Evolutionary conservation across 768 basidiomycete species (phyloP), one percentile per base, ranked within the genome.

Genomic region (Gelatoporia subvermispora): DNA sequence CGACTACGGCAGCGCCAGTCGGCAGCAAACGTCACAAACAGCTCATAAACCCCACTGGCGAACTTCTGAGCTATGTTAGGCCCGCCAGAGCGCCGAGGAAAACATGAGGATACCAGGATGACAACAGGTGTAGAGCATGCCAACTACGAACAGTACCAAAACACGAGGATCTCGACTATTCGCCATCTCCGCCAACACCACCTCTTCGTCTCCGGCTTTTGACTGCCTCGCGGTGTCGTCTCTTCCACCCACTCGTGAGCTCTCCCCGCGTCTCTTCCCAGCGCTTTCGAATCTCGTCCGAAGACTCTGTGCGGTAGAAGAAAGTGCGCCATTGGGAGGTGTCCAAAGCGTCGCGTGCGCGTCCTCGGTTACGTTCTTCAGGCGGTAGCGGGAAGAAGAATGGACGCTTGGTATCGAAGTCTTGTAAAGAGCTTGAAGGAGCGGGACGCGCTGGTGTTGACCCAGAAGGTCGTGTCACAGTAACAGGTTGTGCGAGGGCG

Each of bases 221-320:
- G 41, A 78, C 76, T 13, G 87, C 89, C 59, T 91, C 89, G 49
- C 82, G 77, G 66, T 80, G 82, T 41, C 85, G 66, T 59, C 79
- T 78, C 68, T 88, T 89, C 88, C 89, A 91, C 42, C 79, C 85
- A 51, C 66, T 71, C 45, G 89, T 91, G 63, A 91, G 64, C 45
- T 81, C 78, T 0, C 71, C 74, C 58, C 82, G 85, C 40, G 71
- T 67, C n/a, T 70, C 76, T 58, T 91, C 88, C 88, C 90, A 91
- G 45, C 72, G 66, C 53, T 73, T 72, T 42, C 76, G 72, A 31
- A 88, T 85, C 57, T 82, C 79, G n/a, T 79, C 78, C 35, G 75
- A 72, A 15, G 69, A 74, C 49, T 73, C 71, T 2, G 77, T 78
- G 35, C 77, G 64, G 50, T 67, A 74, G 59, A 85, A 80, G 44